Evolutionary conservation across 768 basidiomycete species (phyloP).

Genomic region (Kwoniella sp.): DNA sequence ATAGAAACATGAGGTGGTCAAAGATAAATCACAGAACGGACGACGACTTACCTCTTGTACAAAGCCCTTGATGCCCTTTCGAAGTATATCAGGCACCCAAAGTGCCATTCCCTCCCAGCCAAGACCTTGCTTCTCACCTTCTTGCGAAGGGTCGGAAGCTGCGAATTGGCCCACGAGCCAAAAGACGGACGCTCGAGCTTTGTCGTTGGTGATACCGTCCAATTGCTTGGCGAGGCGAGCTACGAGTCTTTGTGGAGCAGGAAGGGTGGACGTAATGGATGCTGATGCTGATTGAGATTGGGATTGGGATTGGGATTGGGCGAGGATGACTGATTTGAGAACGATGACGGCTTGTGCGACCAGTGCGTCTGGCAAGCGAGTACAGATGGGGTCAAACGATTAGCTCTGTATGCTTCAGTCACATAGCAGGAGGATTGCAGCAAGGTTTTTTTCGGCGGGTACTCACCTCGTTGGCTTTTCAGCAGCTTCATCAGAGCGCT

Average conservation of each 20-base stretch:
- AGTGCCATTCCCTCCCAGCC: slow-evolving; percentile 63
- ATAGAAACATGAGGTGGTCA: no score
- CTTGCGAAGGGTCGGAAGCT: slow-evolving; percentile 36
- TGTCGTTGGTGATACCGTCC: slow-evolving; percentile 75
- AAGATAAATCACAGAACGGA: no score
- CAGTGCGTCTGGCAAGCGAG: slow-evolving; percentile 63
- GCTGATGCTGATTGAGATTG: neutral
- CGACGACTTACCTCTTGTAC: slow-evolving; percentile 66
- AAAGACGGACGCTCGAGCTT: slow-evolving; percentile 81
- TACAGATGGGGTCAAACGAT: neutral
- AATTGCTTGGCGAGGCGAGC: slow-evolving; percentile 73
- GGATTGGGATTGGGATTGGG: slow-evolving; percentile 58
- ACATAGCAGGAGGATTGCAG: no score
- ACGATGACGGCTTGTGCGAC: slow-evolving; percentile 81
- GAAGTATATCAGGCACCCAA: slow-evolving; percentile 87
- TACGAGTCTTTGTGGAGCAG: slow-evolving; percentile 67
- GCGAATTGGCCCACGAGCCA: slow-evolving; percentile 94
- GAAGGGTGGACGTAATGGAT: slow-evolving; percentile 12
- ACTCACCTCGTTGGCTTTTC: slow-evolving; percentile 70
- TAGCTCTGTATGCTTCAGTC: neutral
- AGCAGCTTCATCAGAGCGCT: slow-evolving; percentile 76
- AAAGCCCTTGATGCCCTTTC: slow-evolving; percentile 77
- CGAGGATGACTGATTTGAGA: slow-evolving; percentile 79
- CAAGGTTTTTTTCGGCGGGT: neutral
- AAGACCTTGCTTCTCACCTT: slow-evolving; percentile 39